Evolutionary conservation across 331 rosid genomes (phyloP), one percentile per base, ranked within the genome.

Genomic region (Acacia concinna): DNA sequence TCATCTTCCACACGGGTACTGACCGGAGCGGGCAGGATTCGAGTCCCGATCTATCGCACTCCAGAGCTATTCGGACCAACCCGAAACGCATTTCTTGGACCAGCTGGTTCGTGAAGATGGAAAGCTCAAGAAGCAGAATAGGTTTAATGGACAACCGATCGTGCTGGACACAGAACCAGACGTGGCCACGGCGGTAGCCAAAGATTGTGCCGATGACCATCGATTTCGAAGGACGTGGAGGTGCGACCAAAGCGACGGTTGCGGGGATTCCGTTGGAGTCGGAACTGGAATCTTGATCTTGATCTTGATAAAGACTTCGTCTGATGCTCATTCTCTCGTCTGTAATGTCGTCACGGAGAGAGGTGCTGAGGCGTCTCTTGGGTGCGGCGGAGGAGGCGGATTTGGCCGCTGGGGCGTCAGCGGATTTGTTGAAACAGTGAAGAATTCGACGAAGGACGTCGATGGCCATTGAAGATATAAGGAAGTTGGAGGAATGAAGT

Each of bases 141-240:
- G 98, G 99, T 21, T 86, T 89, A 18, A 76, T 14, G 9, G 93
- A 77, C 41, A 84, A 89, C 2, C 97, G 92, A 64, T 90, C 90
- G 46, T 88, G 89, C 65, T 92, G 97, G 30, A 95, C 65, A 74
- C 91, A 93, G 88, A 93, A 91, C 97, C 94, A 95, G 4, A 91
- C 94, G 73, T 91, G 97, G 64, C 97, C 96, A 0, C 96, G 89
- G 14, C 99, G 91, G 89, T 86, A 85, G 20, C 97, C 97, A 75
- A 92, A 95, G 88, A 92, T 90, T 75, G 97, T 95, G 5, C 97
- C 97, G 59, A 95, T 87, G 0, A 90, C 97, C 97, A 95, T 91
- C 0, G 93, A 81, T 46, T 93, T 93, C 0, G 98, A 90, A 1
- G 91, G 83, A 0, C 97, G 92, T 0, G 97, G 91, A 1, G 85